These are phyloP conservation scores for Tremella fuciformis DNA, from an alignment of 768 basidiomycete species.

Conservation along the genomic window DNA sequence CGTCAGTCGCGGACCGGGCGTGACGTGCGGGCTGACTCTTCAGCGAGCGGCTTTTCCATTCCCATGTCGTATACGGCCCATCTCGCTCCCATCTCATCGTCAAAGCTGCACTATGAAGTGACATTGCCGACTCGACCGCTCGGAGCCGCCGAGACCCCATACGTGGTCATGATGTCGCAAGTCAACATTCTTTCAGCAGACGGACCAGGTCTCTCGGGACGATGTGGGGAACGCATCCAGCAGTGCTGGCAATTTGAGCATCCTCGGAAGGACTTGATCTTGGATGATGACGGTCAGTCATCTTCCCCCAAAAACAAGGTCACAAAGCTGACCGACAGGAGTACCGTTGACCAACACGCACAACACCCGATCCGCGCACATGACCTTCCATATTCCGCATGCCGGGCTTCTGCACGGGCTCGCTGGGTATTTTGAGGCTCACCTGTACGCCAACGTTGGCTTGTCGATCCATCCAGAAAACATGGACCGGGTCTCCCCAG, in stretches of 20 bases:
- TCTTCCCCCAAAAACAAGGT: neutral
- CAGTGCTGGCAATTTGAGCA: constrained; percentile 98
- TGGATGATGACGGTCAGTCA: constrained; percentile 65
- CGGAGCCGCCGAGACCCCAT: constrained; percentile 80
- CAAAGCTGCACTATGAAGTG: constrained; percentile 85
- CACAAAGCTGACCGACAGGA: constrained; percentile 56
- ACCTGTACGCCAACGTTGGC: constrained; percentile 83
- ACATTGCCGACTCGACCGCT: constrained; percentile 58
- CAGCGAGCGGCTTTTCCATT: constrained; percentile 91
- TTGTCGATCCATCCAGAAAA: constrained; percentile 90
- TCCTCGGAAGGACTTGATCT: constrained; percentile 72
- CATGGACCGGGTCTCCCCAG: constrained; percentile 78
- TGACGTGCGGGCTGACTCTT: constrained; percentile 1
- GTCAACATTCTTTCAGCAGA: constrained; percentile 83
- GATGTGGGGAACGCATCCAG: constrained; percentile 79
- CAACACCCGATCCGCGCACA: constrained; percentile 79
- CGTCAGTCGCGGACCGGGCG: constrained; percentile 57
- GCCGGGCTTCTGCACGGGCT: constrained; percentile 90
- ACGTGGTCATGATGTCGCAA: constrained; percentile 97
- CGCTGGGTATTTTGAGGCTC: constrained; percentile 95
- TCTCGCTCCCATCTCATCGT: constrained; percentile 88
- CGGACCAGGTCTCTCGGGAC: constrained; percentile 60
- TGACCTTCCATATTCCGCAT: constrained; percentile 89
- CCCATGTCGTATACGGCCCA: constrained; percentile 94
- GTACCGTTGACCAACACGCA: constrained; percentile 92